Evolutionary conservation across 2,329 filamentous ascomycete genomes (phyloP).

Genomic region (Calonectria multiphialidica): DNA sequence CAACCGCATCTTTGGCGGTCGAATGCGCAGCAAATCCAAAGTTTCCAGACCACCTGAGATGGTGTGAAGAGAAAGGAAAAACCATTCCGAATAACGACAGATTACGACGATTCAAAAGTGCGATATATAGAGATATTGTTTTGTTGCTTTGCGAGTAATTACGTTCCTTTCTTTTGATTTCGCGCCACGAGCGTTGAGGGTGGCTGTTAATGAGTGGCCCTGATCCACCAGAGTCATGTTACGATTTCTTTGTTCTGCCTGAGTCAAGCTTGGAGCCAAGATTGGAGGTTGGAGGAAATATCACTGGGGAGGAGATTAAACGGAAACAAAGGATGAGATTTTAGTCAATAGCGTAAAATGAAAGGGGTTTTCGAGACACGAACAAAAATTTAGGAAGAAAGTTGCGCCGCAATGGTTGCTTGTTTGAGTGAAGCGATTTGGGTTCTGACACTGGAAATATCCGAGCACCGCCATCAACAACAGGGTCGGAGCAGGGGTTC

Average conservation of each 20-base stretch:
- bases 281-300: background rate
- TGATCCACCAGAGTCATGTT: background rate
- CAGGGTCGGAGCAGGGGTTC: conserved; percentile 6
- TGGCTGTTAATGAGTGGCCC: background rate
- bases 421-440: background rate
- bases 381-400: background rate
- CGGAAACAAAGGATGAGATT: background rate
- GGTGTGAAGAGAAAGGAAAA: conserved; percentile 39
- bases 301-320: background rate
- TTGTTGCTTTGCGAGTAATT: background rate
- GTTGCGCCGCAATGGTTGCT: conserved; percentile 2
- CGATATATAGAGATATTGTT: conserved; percentile 6
- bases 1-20: conserved; percentile 44
- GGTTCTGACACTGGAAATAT: background rate
- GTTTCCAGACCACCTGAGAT: conserved; percentile 41
- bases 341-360: background rate
- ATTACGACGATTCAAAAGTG: conserved; percentile 16
- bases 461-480: background rate
- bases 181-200: background rate
- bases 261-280: background rate
- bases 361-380: background rate
- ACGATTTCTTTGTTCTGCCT: background rate
- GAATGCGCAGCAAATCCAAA: conserved; percentile 46
- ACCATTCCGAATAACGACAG: conserved; percentile 8
- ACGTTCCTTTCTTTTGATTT: conserved; percentile 4